These are phyloP conservation scores for Parascedosporium putredinis DNA, from an alignment of 2,329 filamentous ascomycete species.

Conservation along the genomic window DNA sequence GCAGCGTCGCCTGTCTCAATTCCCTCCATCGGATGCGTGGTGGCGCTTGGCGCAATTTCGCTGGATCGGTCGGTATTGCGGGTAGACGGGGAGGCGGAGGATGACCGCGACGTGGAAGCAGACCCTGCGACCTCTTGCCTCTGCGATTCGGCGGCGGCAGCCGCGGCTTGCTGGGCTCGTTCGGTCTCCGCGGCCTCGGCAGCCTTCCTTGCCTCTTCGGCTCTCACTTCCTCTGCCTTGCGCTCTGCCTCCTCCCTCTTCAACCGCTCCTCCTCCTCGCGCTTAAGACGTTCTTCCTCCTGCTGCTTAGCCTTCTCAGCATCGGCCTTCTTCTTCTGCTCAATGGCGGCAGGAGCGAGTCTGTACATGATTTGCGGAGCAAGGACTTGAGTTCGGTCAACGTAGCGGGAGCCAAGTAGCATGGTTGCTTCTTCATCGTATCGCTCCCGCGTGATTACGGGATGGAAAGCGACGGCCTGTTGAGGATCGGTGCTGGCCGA, in stretches of 20 bases:
- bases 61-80: background rate
- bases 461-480: constrained; percentile 66
- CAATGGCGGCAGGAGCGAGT: constrained; percentile 75
- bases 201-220: constrained; percentile 16
- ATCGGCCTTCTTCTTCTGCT: constrained; percentile 60
- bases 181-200: constrained; percentile 1
- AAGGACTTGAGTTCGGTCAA: constrained; percentile 55
- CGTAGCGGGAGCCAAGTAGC: constrained; percentile 53
- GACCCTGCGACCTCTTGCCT: background rate
- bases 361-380: constrained; percentile 60
- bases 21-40: constrained; percentile 57
- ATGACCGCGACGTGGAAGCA: constrained; percentile 14
- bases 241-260: constrained; percentile 62
- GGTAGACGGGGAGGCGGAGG: background rate
- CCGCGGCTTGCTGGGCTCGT: background rate
- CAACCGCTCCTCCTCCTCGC: constrained; percentile 59
- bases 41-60: constrained; percentile 21
- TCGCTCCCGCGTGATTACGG: constrained; percentile 60
- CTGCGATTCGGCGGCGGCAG: background rate
- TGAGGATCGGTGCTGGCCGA: constrained; percentile 46
- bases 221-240: constrained; percentile 36
- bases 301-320: constrained; percentile 51
- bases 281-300: constrained; percentile 53
- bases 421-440: constrained; percentile 89
- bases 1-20: constrained; percentile 45